Evolutionary conservation across 2,329 filamentous ascomycete species (phyloP), one percentile per base, ranked within the genome.

Genomic region (Metarhizium rileyi): DNA sequence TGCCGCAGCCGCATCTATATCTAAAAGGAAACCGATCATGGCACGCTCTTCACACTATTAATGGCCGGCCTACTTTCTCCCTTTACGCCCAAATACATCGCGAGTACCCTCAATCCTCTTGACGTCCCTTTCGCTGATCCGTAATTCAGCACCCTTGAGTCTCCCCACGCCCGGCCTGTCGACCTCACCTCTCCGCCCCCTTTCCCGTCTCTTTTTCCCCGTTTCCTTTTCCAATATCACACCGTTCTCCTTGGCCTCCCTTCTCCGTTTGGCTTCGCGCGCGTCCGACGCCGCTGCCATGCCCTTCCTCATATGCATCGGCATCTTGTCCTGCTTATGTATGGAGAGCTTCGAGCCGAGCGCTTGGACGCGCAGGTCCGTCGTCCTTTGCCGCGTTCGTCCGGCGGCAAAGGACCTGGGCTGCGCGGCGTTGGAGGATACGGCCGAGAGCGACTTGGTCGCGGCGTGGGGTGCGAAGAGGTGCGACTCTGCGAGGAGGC

Each of bases 401-500:
- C 90, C 90, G 3, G 72, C 70, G 27, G 72, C 63, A 54, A 77
- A 78, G 52, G 67, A 65, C 48, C 64, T 71, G 46, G 66, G 63
- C 42, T 63, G 61, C 38, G 68, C 63, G 42, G 70, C 63, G 41
- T 63, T 56, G 46, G 66, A 63, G 50, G 67, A 61, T 14, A 66
- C 62, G 22, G 77, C 72, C 42, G 64, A 59, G 53, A 64, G 62
- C 52, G 66, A 61, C n/a, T 50, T 51, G 18, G 76, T 73, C 42
- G 77, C 74, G 3, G 76, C 72, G 1, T 78, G 71, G 14, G 65
- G 61, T 12, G 61, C 54, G 50, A 97, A 81, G 53, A 97, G 83
- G 68, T 95, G 90, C 0, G 90, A 96, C 74, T 98, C 93, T 57
- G 84, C 78, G 51, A 98, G 81, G 38, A 98, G 81, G 44, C 90